phyloP scores from a whole-genome alignment of 768 basidiomycete species.

The Cyclocybe cylindracea region DNA sequence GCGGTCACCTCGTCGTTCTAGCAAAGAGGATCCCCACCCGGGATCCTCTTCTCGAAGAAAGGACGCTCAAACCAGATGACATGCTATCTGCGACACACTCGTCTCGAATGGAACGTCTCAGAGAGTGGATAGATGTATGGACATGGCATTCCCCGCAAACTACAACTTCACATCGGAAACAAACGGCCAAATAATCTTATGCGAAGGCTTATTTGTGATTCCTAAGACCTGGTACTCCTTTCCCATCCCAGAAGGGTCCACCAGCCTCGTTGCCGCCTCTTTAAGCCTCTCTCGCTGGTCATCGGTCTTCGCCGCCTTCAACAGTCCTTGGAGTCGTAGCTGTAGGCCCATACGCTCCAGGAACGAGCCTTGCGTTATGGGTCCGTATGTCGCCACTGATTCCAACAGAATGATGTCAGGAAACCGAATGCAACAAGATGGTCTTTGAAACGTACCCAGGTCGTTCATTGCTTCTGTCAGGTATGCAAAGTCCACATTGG shows the following conservation, averaged over 20 bases:
- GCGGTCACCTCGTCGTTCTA: conserved; percentile 31
- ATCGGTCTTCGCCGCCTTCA: conserved; percentile 46
- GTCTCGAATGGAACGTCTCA: too few species aligned
- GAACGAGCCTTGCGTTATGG: conserved; percentile 76
- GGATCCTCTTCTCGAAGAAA: not conserved
- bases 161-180: conserved; percentile 13
- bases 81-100: too few species aligned
- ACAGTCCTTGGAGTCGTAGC: conserved; percentile 63
- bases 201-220: conserved; percentile 28
- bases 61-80: too few species aligned
- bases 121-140: not conserved
- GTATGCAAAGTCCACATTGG: conserved; percentile 96
- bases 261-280: conserved; percentile 66
- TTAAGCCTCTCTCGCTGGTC: conserved; percentile 56
- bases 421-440: not conserved
- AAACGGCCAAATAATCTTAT: conserved; percentile 34
- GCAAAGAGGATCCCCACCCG: not conserved
- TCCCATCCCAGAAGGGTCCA: conserved; percentile 86
- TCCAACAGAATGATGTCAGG: conserved; percentile 12
- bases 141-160: not conserved
- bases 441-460: conserved; percentile 47
- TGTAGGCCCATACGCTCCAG: conserved; percentile 76
- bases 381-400: conserved; percentile 56
- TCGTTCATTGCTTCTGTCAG: conserved; percentile 74
- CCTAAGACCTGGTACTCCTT: conserved; percentile 83